Conservation (phyloP, 106 monocot species). For the Vanilla planifolia region DNA sequence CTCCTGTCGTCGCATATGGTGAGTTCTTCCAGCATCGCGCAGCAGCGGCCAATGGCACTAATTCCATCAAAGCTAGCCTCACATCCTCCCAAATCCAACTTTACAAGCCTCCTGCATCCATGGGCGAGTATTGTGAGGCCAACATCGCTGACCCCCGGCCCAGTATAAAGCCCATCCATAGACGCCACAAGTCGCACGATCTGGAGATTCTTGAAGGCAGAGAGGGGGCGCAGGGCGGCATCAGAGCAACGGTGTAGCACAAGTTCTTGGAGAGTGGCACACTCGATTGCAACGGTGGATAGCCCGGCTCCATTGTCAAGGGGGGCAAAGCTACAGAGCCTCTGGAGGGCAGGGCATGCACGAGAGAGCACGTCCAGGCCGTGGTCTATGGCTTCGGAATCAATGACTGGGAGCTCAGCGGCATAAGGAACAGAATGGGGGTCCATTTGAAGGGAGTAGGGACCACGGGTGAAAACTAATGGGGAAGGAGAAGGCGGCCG, state of each 20-base stretch:
- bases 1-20: conserved; percentile 49
- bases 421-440: conserved; percentile 10
- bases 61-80: conserved; percentile 93
- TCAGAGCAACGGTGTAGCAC: conserved; percentile 82
- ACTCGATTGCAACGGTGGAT: conserved; percentile 34
- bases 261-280: conserved; percentile 65
- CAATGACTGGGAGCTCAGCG: conserved; percentile 25
- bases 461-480: conserved; percentile 42
- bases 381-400: conserved; percentile 23
- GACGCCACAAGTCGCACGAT: conserved; percentile 59
- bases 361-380: conserved; percentile 48
- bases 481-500: conserved; percentile 16
- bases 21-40: conserved; percentile 90
- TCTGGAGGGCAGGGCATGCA: conserved; percentile 42
- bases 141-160: conserved; percentile 70
- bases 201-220: conserved; percentile 82
- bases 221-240: conserved; percentile 47
- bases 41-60: conserved; percentile 78
- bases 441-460: conserved; percentile 49
- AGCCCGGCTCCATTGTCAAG: conserved; percentile 37
- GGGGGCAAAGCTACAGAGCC: conserved; percentile 42
- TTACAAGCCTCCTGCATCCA: conserved; percentile 82
- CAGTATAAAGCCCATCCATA: conserved; percentile 48
- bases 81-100: conserved; percentile 71
- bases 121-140: conserved; percentile 90